Evolutionary conservation across 495 filamentous ascomycete genomes (phyloP).

Genomic region (Lichenothelia convexa): DNA sequence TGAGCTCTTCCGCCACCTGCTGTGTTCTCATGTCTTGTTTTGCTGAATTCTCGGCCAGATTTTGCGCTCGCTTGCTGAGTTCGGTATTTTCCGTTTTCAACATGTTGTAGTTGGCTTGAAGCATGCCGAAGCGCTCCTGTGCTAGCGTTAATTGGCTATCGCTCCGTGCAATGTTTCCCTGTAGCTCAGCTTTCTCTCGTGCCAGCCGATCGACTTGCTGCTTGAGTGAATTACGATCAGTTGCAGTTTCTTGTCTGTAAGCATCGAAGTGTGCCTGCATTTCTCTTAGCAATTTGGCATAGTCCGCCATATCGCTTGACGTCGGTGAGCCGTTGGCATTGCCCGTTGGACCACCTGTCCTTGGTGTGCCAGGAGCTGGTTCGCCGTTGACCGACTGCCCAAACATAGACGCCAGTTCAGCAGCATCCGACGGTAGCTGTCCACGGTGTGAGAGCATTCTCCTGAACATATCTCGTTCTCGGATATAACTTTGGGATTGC

Average conservation of each 20-base stretch:
- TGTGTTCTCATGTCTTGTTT: constrained; percentile 81
- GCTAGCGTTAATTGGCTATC: constrained; percentile 67
- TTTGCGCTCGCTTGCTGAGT: constrained; percentile 59
- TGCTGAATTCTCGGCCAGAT: constrained; percentile 59
- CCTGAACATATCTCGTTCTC: constrained; percentile 92
- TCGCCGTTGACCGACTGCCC: constrained; percentile 39
- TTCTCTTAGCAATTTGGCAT: constrained; percentile 56
- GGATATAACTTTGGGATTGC: constrained; percentile 77
- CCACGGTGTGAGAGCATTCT: constrained; percentile 69
- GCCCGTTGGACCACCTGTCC: constrained; percentile 18
- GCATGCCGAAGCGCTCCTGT: constrained; percentile 67
- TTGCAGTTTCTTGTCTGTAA: constrained; percentile 66
- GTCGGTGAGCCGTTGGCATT: constrained; percentile 26
- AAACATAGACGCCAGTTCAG: constrained; percentile 32
- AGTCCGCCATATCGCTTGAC: constrained; percentile 35
- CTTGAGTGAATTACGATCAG: constrained; percentile 61
- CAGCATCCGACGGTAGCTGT: constrained; percentile 37
- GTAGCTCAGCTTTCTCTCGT: constrained; percentile 58
- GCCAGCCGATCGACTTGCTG: constrained; percentile 73
- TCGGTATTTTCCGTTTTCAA: constrained; percentile 69
- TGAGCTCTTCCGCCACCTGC: constrained; percentile 80
- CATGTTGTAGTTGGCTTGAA: constrained; percentile 72
- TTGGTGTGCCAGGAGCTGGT: constrained; percentile 24
- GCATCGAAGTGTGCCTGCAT: constrained; percentile 79
- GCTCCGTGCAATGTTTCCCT: constrained; percentile 58